Evolutionary conservation across 2,329 filamentous ascomycete species (phyloP).

Genomic region (Colletotrichum sp.): DNA sequence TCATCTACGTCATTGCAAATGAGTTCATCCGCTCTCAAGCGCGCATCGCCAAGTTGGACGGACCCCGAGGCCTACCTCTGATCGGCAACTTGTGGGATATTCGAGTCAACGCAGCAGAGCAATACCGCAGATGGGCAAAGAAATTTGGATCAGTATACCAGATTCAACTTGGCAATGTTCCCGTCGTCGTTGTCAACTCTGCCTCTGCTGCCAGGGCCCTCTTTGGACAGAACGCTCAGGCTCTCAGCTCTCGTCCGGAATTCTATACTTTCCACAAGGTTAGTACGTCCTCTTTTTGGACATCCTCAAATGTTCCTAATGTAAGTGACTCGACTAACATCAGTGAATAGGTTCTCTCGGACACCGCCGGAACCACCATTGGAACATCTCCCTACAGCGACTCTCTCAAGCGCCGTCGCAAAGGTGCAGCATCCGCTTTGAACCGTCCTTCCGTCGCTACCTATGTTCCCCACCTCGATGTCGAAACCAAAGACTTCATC

Average conservation of each 20-base stretch:
- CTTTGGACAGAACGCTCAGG: constrained; percentile 58
- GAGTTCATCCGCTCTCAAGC: constrained; percentile 50
- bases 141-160: constrained; percentile 57
- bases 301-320: rapidly evolving
- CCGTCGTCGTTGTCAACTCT: constrained; percentile 60
- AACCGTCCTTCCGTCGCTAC: constrained; percentile 69
- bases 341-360: constrained; percentile 57
- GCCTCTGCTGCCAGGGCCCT: constrained; percentile 54
- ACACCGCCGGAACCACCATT: constrained; percentile 71
- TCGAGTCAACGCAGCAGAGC: constrained; percentile 58
- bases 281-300: rapidly evolving
- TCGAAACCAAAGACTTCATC: constrained; percentile 68
- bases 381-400: constrained; percentile 72
- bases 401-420: constrained; percentile 66
- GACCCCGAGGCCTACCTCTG: constrained; percentile 55
- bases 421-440: constrained; percentile 68
- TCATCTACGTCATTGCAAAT: constrained; percentile 52
- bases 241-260: constrained; percentile 58
- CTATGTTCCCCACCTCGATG: constrained; percentile 66
- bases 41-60: constrained; percentile 50
- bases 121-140: constrained; percentile 59
- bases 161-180: constrained; percentile 61
- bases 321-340: too few relatives aligned
- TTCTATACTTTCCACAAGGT: constrained; percentile 67
- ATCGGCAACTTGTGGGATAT: constrained; percentile 63